Evolutionary conservation across 2,329 filamentous ascomycete genomes (phyloP), one percentile per base, ranked within the genome.

Genomic region (Aspergillus pseudoterreus): DNA sequence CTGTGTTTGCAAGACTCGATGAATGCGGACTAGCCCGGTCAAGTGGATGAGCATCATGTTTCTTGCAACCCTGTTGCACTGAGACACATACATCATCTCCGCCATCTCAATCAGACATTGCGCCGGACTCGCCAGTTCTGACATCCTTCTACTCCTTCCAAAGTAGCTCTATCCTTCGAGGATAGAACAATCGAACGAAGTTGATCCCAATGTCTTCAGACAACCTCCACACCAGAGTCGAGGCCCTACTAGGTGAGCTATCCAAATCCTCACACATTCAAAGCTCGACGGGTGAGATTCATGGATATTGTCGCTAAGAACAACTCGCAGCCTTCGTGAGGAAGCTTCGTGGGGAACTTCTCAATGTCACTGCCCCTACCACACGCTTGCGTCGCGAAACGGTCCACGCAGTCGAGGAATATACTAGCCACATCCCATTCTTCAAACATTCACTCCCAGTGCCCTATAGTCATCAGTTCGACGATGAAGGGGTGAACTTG

Each of bases 401-500:
- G 1, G 10, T 49, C 2, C 14, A 49, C 6, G 32, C 47, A 27
- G 50, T 70, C 2, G 47, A 59, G 3, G 30, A 56, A 17, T 45
- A 58, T 30, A 51, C 67, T n/a, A 27, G 51, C n/a, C 19, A 45
- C 2, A 43, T 63, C 14, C 54, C 57, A 11, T 21, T 61, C 11
- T 27, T 49, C 4, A 6, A 44, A n/a, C 33, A 21, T 11, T 30
- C 38, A 24, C 19, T 50, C 11, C 44, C 53, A 2, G 14, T 46
- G 30, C 49, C 58, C 9, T 48, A 38, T 14, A 57, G 60, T 38
- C 55, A 32, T 11, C 50, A 57, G 15, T 52, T 74, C n/a, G 67
- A 72, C 49, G 51, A 55, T 5, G 38, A 59, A 17, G 72, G 66
- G 1, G 68, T 66, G 5, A 57, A 56, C 10, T 48, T 75, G 32